Evolutionary conservation across 805 yeast species (phyloP), one percentile per base, ranked within the genome.

Genomic region (Lachancea nothofagi): DNA sequence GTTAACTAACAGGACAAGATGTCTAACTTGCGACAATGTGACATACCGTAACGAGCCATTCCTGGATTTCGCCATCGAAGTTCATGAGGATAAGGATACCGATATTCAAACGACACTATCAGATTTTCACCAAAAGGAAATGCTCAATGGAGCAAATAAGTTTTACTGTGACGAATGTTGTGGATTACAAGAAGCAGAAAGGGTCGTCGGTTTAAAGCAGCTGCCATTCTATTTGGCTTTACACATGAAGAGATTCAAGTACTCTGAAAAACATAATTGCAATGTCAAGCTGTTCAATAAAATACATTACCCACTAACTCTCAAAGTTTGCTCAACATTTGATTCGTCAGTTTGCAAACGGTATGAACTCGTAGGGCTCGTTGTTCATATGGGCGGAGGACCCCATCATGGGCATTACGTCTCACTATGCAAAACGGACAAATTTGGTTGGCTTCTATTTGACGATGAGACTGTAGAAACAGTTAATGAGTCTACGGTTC

Each of bases 341-440:
- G 64, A 63, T 18, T 62, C 67, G 12, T 69, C 75, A 1, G 42
- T 52, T 13, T 49, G 45, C n/a, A 76, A 75, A 50, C 68, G 80
- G 14, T 93, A 88, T 54, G 96, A 89, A 52, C 65, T 93, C 36
- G 82, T 78, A 46, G 86, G 90, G 0, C 80, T 90, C 30, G 93
- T 93, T 9, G 88, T 93, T 8, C 98, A 93, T 57, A 79, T 93
- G 49, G 98, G 98, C 5, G 95, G 96, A 3, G 97, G 97, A 0
- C 97, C 97, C 1, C 88, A 87, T 66, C 96, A 89, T 63, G 98
- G 98, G 0, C 98, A 93, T 59, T 93, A 93, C 59, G 90, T 93
- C 7, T 74, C 95, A 0, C 66, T 93, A 4, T 82, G 93, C 44
- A 87, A 87, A 55, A 81, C 88, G 4, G 78, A 75, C 39, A 70